A percentile compares a stretch with the other conserved stretches of the same genome.
Evolutionary conservation across 2,329 filamentous ascomycete genomes (phyloP).

Genomic region (Fusarium nisikadoi): DNA sequence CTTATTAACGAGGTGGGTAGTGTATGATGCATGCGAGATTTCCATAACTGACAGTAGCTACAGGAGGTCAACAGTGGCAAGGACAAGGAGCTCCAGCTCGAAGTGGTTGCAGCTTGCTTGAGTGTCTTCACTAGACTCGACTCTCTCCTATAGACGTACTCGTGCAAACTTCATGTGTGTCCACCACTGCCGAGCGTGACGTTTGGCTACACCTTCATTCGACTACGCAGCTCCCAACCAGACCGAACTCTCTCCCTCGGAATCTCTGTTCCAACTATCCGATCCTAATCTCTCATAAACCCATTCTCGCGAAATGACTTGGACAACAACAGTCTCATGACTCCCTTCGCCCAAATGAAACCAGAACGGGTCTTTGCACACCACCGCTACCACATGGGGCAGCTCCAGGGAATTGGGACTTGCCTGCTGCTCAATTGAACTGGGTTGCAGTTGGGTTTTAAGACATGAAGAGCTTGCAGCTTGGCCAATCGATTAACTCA

Average conservation of each 20-base stretch:
- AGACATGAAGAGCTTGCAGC: slow-evolving; percentile 9
- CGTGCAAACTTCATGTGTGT: slow-evolving; percentile 7
- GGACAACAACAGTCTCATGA: slow-evolving; percentile 26
- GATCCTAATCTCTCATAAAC: slow-evolving; percentile 23
- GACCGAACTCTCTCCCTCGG: slow-evolving; percentile 31
- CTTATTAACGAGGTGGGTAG: slow-evolving; percentile 77
- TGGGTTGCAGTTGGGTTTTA: slow-evolving; percentile 9
- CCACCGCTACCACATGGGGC: slow-evolving; percentile 24
- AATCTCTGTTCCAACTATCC: slow-evolving; percentile 26
- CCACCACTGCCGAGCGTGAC: slow-evolving; percentile 19
- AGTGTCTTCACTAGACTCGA: slow-evolving; percentile 98
- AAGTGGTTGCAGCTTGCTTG: slow-evolving; percentile 95
- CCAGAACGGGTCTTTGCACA: slow-evolving; percentile 11
- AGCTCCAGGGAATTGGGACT: slow-evolving; percentile 31
- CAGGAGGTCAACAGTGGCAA: slow-evolving; percentile 85
- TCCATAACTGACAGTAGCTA: slow-evolving; percentile 29
- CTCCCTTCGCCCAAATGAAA: slow-evolving; percentile 15
- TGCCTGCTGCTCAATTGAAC: slow-evolving; percentile 15
- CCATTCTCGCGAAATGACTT: slow-evolving; percentile 28
- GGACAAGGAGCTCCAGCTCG: slow-evolving; percentile 94
- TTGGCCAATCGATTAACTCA: slow-evolving; percentile 20
- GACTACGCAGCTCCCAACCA: slow-evolving; percentile 32
- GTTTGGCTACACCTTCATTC: slow-evolving; percentile 26
- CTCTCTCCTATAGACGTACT: slow-evolving; percentile 78
- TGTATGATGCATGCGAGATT: not conserved